These are phyloP conservation scores for Globisporangium okanoganense DNA, from an alignment of 352 stramenopile species.

Conservation along the genomic window DNA sequence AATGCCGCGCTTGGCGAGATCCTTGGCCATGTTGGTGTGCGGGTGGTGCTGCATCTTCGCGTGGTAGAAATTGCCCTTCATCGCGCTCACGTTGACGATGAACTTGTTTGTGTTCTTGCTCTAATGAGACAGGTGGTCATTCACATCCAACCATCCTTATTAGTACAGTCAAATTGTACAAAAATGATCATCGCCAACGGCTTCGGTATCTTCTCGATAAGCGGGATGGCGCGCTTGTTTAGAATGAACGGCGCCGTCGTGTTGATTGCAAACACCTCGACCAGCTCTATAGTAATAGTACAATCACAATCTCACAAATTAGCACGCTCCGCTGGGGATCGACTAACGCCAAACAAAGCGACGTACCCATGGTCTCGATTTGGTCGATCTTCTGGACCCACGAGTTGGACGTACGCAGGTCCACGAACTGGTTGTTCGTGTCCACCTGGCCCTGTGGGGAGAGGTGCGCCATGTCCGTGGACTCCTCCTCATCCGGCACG, in stretches of 20 bases:
- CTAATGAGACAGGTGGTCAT: slow-evolving; percentile 14
- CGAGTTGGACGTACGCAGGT: slow-evolving; percentile 90
- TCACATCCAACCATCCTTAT: too few species aligned
- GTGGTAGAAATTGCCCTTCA: slow-evolving; percentile 96
- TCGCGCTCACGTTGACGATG: slow-evolving; percentile 95
- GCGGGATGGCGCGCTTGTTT: slow-evolving; percentile 75
- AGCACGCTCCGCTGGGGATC: not conserved
- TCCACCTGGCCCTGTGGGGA: slow-evolving; percentile 81
- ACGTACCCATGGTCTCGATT: slow-evolving; percentile 65
- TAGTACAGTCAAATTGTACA: not conserved
- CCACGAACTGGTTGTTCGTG: slow-evolving; percentile 92
- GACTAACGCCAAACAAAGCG: too few species aligned
- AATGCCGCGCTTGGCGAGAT: slow-evolving; percentile 89
- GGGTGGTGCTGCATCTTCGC: slow-evolving; percentile 93
- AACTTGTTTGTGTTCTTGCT: slow-evolving; percentile 48
- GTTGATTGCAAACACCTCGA: slow-evolving; percentile 90
- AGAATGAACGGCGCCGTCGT: slow-evolving; percentile 94
- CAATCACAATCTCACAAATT: slow-evolving; percentile 1
- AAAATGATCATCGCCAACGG: not conserved
- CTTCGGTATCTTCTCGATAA: slow-evolving; percentile 49
- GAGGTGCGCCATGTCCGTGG: slow-evolving; percentile 40
- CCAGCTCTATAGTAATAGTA: slow-evolving; percentile 47
- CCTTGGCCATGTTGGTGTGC: slow-evolving; percentile 97
- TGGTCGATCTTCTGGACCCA: slow-evolving; percentile 87
- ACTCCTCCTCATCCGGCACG: slow-evolving; percentile 79